phyloP scores from a whole-genome alignment of 2,329 filamentous ascomycete species.

The Phialocephala subalpina region DNA sequence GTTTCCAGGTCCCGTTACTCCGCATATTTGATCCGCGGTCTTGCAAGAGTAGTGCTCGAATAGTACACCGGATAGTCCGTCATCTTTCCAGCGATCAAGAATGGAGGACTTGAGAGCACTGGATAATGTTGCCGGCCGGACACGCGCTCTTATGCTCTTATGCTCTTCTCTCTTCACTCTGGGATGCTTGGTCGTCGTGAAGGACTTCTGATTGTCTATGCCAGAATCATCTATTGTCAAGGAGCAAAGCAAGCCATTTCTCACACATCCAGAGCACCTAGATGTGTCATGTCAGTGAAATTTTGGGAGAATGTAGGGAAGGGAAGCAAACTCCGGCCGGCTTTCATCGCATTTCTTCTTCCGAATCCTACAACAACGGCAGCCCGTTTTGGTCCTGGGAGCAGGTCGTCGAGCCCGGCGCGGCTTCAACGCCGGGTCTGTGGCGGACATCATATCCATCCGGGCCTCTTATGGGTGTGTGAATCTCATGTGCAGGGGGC shows the following conservation, averaged over 20 bases:
- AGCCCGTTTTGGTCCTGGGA: slow-evolving; percentile 6
- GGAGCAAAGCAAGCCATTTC: too few species aligned
- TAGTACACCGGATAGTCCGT: slow-evolving; percentile 3
- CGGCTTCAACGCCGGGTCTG: not conserved
- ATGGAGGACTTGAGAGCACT: not conserved
- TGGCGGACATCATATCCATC: not conserved
- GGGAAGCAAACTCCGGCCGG: slow-evolving; percentile 7
- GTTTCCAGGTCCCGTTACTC: not conserved
- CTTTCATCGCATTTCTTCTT: slow-evolving; percentile 9
- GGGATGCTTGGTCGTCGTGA: not conserved
- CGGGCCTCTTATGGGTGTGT: not conserved
- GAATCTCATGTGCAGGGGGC: not conserved
- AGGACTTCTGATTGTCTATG: not conserved
- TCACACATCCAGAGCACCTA: too few species aligned
- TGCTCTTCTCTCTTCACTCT: not conserved
- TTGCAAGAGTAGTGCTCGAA: slow-evolving; percentile 8
- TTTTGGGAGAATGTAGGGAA: not conserved
- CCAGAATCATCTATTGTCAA: too few species aligned
- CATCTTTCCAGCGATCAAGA: not conserved
- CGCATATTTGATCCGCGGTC: slow-evolving; percentile 6
- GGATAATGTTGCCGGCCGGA: not conserved
- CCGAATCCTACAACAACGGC: slow-evolving; percentile 4
- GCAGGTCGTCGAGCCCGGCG: not conserved
- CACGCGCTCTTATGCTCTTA: too few species aligned
- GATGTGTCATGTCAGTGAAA: too few species aligned